Base-by-base conservation (phyloP, 2,329 filamentous ascomycete genomes). In the Pseudogymnoascus sp. region DNA sequence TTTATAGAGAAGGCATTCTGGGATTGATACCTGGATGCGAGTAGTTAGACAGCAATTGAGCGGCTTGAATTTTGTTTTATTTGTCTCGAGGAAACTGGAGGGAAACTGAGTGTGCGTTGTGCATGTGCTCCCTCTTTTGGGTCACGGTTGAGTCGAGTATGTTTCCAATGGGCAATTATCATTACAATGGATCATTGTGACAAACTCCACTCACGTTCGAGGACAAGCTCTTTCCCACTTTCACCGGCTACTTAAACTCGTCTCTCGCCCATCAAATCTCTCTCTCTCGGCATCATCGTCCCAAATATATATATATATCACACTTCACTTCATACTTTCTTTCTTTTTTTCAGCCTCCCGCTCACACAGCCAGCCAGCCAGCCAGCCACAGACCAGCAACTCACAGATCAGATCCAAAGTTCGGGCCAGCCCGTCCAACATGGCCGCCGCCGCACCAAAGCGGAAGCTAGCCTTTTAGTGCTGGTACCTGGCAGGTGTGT, bases 21-120 rank as follows among this genome's bases (percentile, higher is more conserved):
- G 47, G 47, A 53, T 53, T 31, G 47, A 53, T 53, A 53, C 47
- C 47, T 17, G 9, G 23, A 11, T 31, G 26, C 47, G 6, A 50
- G 23, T 53, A 53, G 47, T 53, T 53, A 53, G 47, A 53, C 47
- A 53, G 47, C 47, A 53, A 53, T 53, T 53, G 47, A 53, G 47
- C 26, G 47, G 26, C 23, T 31, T 53, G 23, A 31, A 31, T 53
- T 5, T 26, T 6, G 4, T 17, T 53, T 53, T 53, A 31, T 53
- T 53, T 53, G 47, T 2, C 15, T 9, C 7, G 5, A 28, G 15
- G n/a, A n/a, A n/a, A n/a, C n/a, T n/a, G n/a, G n/a, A n/a, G 36
- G n/a, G n/a, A n/a, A 42, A 47, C 21, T 2, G 23, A 2, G n/a
- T 47, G 9, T 44, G 44, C 28, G 4, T 0, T 53, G 23, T 53